Percentiles rank a stretch among this genome's conserved stretches.
Conservation (phyloP, 2,329 filamentous ascomycete species). For the Didymella lethalis region DNA sequence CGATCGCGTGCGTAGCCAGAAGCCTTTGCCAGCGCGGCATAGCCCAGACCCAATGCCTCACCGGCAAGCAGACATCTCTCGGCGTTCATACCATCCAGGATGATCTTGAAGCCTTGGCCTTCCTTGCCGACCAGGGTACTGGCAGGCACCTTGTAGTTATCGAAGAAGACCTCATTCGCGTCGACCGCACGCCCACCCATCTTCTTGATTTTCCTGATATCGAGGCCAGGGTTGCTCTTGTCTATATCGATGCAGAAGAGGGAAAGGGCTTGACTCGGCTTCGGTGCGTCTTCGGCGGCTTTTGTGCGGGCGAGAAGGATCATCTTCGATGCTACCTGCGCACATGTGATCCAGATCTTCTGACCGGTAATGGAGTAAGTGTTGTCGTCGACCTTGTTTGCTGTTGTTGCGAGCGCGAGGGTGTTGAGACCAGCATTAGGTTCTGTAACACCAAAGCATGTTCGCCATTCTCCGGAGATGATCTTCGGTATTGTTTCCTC, state of each 20-base stretch:
- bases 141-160: slow-evolving; percentile 73
- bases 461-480: slow-evolving; percentile 73
- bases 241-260: slow-evolving; percentile 84
- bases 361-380: slow-evolving; percentile 76
- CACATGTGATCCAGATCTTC: slow-evolving; percentile 90
- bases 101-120: slow-evolving; percentile 77
- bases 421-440: slow-evolving; percentile 83
- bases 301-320: slow-evolving; percentile 81
- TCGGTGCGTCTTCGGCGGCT: slow-evolving; percentile 70
- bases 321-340: slow-evolving; percentile 84
- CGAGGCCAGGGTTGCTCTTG: slow-evolving; percentile 64
- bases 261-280: slow-evolving; percentile 77
- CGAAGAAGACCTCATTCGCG: slow-evolving; percentile 88
- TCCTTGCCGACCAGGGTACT: slow-evolving; percentile 74
- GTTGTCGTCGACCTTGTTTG: slow-evolving; percentile 60
- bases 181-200: slow-evolving; percentile 86
- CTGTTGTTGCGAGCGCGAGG: slow-evolving; percentile 63
- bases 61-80: slow-evolving; percentile 66
- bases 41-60: slow-evolving; percentile 81
- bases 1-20: slow-evolving; percentile 59
- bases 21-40: slow-evolving; percentile 63
- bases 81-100: slow-evolving; percentile 60
- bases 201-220: slow-evolving; percentile 77
- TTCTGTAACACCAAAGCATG: slow-evolving; percentile 87
- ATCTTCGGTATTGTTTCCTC: slow-evolving; percentile 72